Evolutionary conservation across 257 asterid genomes (phyloP), one percentile per base, ranked within the genome.

Genomic region (Solanum chiquidenum): DNA sequence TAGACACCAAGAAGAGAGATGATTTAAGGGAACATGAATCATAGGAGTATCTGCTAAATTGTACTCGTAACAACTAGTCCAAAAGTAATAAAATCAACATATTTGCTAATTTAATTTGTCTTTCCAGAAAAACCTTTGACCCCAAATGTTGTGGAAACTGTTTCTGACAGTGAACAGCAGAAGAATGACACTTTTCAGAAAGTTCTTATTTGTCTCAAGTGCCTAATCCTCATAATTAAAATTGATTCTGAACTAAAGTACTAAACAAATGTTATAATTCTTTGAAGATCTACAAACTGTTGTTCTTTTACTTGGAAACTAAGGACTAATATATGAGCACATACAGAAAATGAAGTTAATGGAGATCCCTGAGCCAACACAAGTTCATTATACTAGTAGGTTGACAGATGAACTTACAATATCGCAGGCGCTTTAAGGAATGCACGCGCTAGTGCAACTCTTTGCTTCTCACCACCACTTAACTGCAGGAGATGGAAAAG

Each of bases 391-490:
- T 49, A 80, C 42, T 46, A 46, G 85, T 27, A 44, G 27, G 66
- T 64, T 49, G 66, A 80, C 85, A 46, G 42, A 38, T 29, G 42
- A 80, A 72, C 99, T 93, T 92, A 97, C 99, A 97, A 86, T 87
- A 97, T 92, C 1, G 98, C 93, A 88, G 99, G 98, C 44, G 98
- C 95, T 95, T 97, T 97, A 92, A 97, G 91, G 92, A 97, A 96
- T 88, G 99, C 95, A 83, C 99, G 98, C 68, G 99, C 99, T 83
- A 97, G 96, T 88, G 99, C 96, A 88, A 97, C 98, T 85, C 99
- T 92, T 93, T 97, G 99, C 94, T 97, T 97, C 91, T 97, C 99
- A 68, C 99, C 99, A 60, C 99, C 99, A 85, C 99, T 97, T 90
- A 97, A 93, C 99, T 97, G 96, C 93, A 93, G 35, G 85, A 90